Base-by-base conservation (phyloP, 2,329 filamentous ascomycete species). In the Amesomyces nigricolor region DNA sequence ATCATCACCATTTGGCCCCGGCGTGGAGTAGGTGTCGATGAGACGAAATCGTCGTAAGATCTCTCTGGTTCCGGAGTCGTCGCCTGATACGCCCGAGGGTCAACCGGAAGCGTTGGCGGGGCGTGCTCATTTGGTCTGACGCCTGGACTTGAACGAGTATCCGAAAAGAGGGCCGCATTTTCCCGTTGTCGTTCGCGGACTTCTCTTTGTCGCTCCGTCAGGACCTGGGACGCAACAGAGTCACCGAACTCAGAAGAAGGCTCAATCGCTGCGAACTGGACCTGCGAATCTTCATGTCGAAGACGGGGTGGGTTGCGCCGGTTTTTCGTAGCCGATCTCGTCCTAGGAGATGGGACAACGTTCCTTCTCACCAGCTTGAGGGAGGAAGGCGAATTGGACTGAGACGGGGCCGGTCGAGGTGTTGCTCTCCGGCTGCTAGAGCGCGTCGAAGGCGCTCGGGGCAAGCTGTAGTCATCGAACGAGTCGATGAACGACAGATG, bases 151-250 rank as follows among this genome's bases (percentile, higher is more conserved):
- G 84, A 85, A 30, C 77, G 76, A 26, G 91, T 76, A 17, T 86
- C 81, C 1, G 86, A 78, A 62, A 91, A 92, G 59, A 92, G 74
- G 0, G 77, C 77, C 5, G 81, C 79, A 22, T 79, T 80, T 60
- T 87, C 83, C 45, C 78, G 78, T 66, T 95, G 89, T 48, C 86
- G 79, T 63, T 89, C 83, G 45, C 84, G 81, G 42, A 92, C 83
- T 64, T 95, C 89, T 64, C 79, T 86, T 67, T 95, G 90, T 43
- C 83, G 81, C 37, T 91, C 88, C 0, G 90, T 95, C 47, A 95
- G 73, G 16, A 85, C 71, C 63, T 94, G 89, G 0, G 87, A 89
- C 54, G 89, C 85, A 2, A 78, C 66, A 0, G 69, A 71, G 13
- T 72, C 70, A 4, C 76, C 71, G 3, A 78, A 68, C 2, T 71